Percentiles rank a stretch among this genome's conserved stretches.
These are phyloP conservation scores for Ogataea corticis DNA, from an alignment of 805 yeast species.

Conservation along the genomic window DNA sequence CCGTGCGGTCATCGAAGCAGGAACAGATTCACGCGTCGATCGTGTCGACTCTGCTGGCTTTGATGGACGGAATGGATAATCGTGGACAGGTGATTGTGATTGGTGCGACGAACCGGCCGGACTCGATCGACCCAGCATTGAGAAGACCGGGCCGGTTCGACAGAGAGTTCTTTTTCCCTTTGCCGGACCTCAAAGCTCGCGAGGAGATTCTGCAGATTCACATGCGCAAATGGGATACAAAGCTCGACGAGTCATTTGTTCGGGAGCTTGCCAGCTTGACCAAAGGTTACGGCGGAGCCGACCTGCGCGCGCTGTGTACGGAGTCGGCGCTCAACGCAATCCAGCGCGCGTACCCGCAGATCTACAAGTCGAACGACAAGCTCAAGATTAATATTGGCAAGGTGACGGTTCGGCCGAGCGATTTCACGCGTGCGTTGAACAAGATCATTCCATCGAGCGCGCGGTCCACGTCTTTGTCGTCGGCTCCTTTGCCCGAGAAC, in stretches of 20 bases:
- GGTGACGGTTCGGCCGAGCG: slow-evolving; percentile 74
- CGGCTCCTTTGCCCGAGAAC: slow-evolving; percentile 77
- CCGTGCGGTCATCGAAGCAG: slow-evolving; percentile 95
- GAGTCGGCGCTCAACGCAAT: slow-evolving; percentile 93
- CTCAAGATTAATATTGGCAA: slow-evolving; percentile 68
- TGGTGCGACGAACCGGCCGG: slow-evolving; percentile 98
- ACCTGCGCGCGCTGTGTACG: slow-evolving; percentile 88
- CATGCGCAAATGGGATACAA: slow-evolving; percentile 86
- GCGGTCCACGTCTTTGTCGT: slow-evolving; percentile 66
- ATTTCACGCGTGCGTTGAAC: slow-evolving; percentile 82
- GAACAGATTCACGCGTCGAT: slow-evolving; percentile 98
- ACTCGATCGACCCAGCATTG: slow-evolving; percentile 96
- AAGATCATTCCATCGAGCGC: slow-evolving; percentile 92
- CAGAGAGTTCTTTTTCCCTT: slow-evolving; percentile 92
- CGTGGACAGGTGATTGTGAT: slow-evolving; percentile 97
- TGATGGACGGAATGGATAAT: slow-evolving; percentile 99
- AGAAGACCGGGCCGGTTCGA: slow-evolving; percentile 97
- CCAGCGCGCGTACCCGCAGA: slow-evolving; percentile 91
- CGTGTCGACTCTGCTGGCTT: slow-evolving; percentile 89
- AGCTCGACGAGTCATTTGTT: slow-evolving; percentile 56
- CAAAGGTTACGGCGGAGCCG: slow-evolving; percentile 98
- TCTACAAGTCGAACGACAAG: slow-evolving; percentile 74
- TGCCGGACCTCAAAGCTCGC: slow-evolving; percentile 82
- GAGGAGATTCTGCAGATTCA: slow-evolving; percentile 79
- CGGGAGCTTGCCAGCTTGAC: slow-evolving; percentile 74